Evolutionary conservation across 1,284 basidiomycete genomes (phyloP).

Genomic region (Filobasidium uniguttulatum): DNA sequence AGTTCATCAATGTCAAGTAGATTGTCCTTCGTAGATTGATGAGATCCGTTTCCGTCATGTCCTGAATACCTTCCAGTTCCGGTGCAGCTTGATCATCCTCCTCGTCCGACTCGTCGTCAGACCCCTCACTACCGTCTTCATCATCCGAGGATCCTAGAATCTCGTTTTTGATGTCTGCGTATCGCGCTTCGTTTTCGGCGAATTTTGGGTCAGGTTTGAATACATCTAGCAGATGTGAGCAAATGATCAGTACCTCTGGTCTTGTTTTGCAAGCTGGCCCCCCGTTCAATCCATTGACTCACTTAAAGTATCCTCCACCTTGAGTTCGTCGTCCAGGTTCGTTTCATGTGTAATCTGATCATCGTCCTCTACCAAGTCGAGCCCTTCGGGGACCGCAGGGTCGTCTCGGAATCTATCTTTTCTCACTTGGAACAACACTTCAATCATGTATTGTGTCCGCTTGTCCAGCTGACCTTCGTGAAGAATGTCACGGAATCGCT

Average conservation of each 20-base stretch:
- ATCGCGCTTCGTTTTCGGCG: constrained; percentile 84
- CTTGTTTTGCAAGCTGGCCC: background rate
- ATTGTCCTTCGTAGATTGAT: constrained; percentile 89
- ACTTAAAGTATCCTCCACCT: constrained; percentile 89
- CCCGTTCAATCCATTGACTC: constrained; percentile 30
- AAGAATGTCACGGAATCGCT: constrained; percentile 88
- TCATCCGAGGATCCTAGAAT: constrained; percentile 53
- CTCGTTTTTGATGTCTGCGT: constrained; percentile 78
- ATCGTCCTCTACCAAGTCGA: constrained; percentile 95
- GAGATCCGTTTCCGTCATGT: constrained; percentile 86
- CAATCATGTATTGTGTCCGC: constrained; percentile 98
- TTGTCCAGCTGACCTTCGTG: constrained; percentile 93
- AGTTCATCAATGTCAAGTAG: constrained; percentile 98
- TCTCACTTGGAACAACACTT: constrained; percentile 92
- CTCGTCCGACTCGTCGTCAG: constrained; percentile 53
- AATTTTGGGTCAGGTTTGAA: constrained; percentile 91
- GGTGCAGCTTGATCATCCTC: constrained; percentile 49
- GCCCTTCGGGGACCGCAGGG: constrained; percentile 75
- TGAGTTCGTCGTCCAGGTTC: constrained; percentile 78
- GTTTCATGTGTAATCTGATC: constrained; percentile 93
- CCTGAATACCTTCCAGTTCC: constrained; percentile 78
- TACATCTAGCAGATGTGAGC: constrained; percentile 51
- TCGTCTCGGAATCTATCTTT: constrained; percentile 99
- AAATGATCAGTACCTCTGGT: constrained; percentile 14
- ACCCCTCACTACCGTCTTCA: constrained; percentile 54